Percentiles rank a stretch among this genome's conserved stretches.
phyloP scores from a whole-genome alignment of 495 filamentous ascomycete genomes.

The Podospora anserina region DNA sequence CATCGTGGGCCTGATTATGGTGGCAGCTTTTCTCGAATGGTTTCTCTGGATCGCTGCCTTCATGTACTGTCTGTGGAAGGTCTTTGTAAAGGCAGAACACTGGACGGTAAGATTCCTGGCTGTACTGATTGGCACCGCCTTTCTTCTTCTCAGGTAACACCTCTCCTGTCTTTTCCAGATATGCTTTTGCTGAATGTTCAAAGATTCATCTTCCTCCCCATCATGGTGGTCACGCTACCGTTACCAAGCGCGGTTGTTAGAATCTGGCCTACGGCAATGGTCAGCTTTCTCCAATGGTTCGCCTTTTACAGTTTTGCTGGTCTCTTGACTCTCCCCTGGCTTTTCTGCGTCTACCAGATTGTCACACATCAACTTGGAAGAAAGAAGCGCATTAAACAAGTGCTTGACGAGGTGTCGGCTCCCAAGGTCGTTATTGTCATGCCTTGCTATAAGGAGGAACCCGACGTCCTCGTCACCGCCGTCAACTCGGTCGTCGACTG shows the following conservation, averaged over 20 bases:
- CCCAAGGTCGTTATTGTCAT: constrained; percentile 97
- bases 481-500: constrained; percentile 91
- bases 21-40: constrained; percentile 89
- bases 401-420: constrained; percentile 78
- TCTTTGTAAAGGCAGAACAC: constrained; percentile 85
- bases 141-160: constrained; percentile 67
- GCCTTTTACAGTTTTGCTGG: constrained; percentile 92
- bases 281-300: constrained; percentile 82
- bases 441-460: constrained; percentile 94
- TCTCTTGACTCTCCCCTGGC: constrained; percentile 83
- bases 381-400: constrained; percentile 74
- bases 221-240: constrained; percentile 93
- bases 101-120: constrained; percentile 77
- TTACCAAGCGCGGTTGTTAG: constrained; percentile 67
- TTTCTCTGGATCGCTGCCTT: constrained; percentile 91
- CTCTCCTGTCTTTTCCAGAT: not conserved
- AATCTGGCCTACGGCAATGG: constrained; percentile 65
- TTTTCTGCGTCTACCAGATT: constrained; percentile 87
- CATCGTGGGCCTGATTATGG: constrained; percentile 77
- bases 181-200: constrained; percentile 51
- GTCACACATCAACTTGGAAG: constrained; percentile 82
- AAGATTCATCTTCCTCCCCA: constrained; percentile 82
- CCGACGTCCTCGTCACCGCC: constrained; percentile 80
- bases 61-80: constrained; percentile 84
- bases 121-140: constrained; percentile 68